phyloP scores from a whole-genome alignment of 2,329 filamentous ascomycete genomes.

The Torrubiellomyces zombiae region DNA sequence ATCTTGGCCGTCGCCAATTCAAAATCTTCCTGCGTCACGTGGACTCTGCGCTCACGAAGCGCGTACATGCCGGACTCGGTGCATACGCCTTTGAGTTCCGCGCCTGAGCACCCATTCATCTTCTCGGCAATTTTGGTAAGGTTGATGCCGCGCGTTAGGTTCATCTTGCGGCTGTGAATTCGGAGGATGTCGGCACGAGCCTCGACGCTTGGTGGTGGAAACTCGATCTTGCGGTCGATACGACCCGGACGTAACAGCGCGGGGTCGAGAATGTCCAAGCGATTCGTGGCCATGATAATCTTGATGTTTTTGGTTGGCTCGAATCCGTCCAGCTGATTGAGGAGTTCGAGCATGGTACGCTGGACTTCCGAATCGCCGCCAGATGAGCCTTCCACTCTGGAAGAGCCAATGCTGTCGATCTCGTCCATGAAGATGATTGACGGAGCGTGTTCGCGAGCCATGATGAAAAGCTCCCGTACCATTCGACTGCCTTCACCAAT shows the following conservation, averaged over 20 bases:
- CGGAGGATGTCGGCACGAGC: slow-evolving; percentile 93
- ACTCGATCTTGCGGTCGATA: slow-evolving; percentile 98
- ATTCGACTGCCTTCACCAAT: slow-evolving; percentile 96
- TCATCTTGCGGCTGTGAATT: slow-evolving; percentile 97
- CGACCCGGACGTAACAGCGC: slow-evolving; percentile 88
- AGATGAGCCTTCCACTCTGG: slow-evolving; percentile 86
- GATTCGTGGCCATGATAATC: slow-evolving; percentile 98
- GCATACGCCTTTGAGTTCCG: slow-evolving; percentile 96
- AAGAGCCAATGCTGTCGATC: slow-evolving; percentile 96
- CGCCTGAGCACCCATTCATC: slow-evolving; percentile 98
- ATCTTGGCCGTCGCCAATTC: slow-evolving; percentile 98
- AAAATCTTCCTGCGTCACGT: slow-evolving; percentile 98
- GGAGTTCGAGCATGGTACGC: slow-evolving; percentile 92
- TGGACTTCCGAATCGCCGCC: slow-evolving; percentile 96
- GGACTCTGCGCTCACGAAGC: slow-evolving; percentile 82
- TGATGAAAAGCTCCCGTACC: slow-evolving; percentile 97
- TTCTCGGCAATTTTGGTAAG: slow-evolving; percentile 97
- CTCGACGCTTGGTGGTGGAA: slow-evolving; percentile 90
- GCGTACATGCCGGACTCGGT: slow-evolving; percentile 99
- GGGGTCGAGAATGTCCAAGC: slow-evolving; percentile 91
- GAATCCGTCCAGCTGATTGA: slow-evolving; percentile 97
- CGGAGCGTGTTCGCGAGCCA: slow-evolving; percentile 94
- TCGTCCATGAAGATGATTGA: slow-evolving; percentile 99
- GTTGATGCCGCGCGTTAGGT: slow-evolving; percentile 92
- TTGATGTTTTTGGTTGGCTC: slow-evolving; percentile 99